Percentiles rank a stretch among this genome's conserved stretches.
Conservation (phyloP, 2,329 filamentous ascomycete species). For the Colletotrichum magnum region DNA sequence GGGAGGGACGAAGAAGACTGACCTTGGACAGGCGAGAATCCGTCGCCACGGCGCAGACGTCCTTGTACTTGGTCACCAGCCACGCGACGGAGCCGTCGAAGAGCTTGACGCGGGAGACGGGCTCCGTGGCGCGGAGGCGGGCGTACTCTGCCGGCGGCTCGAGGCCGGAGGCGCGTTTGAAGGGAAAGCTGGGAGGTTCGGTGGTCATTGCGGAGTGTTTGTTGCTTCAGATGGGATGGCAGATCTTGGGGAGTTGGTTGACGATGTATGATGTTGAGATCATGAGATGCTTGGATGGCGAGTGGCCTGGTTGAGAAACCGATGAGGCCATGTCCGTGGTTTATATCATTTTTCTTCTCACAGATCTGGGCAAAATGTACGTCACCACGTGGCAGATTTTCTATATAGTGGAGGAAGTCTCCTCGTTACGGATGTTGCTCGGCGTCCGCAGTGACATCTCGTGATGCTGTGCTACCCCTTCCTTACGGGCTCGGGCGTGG, state of each 20-base stretch:
- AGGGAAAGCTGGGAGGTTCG: slow-evolving; percentile 53
- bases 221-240: not conserved
- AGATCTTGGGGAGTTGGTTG: not conserved
- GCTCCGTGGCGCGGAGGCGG: slow-evolving; percentile 56
- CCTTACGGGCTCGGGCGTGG: not conserved
- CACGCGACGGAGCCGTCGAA: slow-evolving; percentile 63
- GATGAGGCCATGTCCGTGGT: no score
- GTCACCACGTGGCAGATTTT: no score
- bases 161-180: slow-evolving; percentile 53
- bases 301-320: no score
- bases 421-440: not conserved
- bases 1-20: not conserved
- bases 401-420: no score
- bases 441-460: not conserved
- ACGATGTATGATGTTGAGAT: not conserved
- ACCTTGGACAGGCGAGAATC: slow-evolving; percentile 63
- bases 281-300: no score
- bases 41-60: slow-evolving; percentile 60
- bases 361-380: no score
- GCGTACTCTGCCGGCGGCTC: slow-evolving; percentile 61
- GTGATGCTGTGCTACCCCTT: not conserved
- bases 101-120: slow-evolving; percentile 60
- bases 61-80: slow-evolving; percentile 63
- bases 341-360: no score
- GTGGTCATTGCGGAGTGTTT: slow-evolving; percentile 4